Evolutionary conservation across 106 monocot species (phyloP).

Genomic region (Dioscorea dumetorum): DNA sequence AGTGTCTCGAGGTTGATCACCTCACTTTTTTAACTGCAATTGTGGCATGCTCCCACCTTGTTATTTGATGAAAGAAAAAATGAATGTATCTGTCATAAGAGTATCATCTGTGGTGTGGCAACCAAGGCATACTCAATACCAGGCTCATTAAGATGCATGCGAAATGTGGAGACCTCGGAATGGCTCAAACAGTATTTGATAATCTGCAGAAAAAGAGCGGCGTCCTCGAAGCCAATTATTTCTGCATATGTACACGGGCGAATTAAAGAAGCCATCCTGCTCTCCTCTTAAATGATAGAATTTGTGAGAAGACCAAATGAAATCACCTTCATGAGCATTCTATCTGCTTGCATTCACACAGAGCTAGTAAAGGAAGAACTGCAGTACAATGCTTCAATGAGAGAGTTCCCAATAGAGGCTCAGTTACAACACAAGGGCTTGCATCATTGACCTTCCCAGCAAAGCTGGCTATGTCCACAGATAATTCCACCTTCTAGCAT

Average conservation of each 20-base stretch:
- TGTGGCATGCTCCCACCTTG: slow-evolving; percentile 5
- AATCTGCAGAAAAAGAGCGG: not conserved
- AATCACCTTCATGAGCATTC: slow-evolving; percentile 9
- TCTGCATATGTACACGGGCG: not conserved
- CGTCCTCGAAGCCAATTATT: not conserved
- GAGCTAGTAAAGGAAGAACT: slow-evolving; percentile 11
- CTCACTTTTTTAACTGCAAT: slow-evolving; percentile 7
- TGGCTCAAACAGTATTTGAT: slow-evolving; percentile 5
- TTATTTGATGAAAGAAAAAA: not conserved
- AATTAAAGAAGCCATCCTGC: not conserved
- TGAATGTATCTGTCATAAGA: slow-evolving; percentile 2
- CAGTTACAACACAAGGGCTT: slow-evolving; percentile 9
- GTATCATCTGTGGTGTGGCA: not conserved
- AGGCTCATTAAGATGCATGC: slow-evolving; percentile 1
- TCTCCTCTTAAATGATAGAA: slow-evolving; percentile 5
- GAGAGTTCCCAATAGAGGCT: slow-evolving; percentile 6
- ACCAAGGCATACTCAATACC: not conserved
- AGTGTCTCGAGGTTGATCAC: slow-evolving; percentile 4
- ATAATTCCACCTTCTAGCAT: slow-evolving; percentile 5
- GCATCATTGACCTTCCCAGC: slow-evolving; percentile 15
- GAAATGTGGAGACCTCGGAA: slow-evolving; percentile 2
- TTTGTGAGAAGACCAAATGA: slow-evolving; percentile 5
- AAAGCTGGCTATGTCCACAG: slow-evolving; percentile 8
- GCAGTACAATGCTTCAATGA: slow-evolving; percentile 14
- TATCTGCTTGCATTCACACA: slow-evolving; percentile 18